Conservation (phyloP, 2,329 filamentous ascomycete species). For the Fusarium verrucosum region DNA sequence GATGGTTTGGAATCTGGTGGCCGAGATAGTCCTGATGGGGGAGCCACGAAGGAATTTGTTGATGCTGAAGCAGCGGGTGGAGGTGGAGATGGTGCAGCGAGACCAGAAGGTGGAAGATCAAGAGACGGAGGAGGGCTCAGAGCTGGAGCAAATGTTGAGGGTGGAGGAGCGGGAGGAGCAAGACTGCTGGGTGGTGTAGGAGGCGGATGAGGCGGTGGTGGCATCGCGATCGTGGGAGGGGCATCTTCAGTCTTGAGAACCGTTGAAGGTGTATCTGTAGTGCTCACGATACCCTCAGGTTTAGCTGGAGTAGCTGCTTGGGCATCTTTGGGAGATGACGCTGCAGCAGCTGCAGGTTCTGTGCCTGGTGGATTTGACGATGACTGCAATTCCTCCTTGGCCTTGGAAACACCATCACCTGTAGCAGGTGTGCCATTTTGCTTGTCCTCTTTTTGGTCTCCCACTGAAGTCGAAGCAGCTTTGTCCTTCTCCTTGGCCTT, state of each 20-base stretch:
- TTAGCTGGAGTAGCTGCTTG: conserved; percentile 3
- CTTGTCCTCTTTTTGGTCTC: conserved; percentile 21
- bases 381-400: conserved; percentile 18
- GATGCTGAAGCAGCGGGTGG: conserved; percentile 8
- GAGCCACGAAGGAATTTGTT: conserved; percentile 24
- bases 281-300: conserved; percentile 3
- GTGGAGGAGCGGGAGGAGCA: conserved; percentile 29
- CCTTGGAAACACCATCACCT: not conserved
- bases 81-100: conserved; percentile 36
- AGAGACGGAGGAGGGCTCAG: conserved; percentile 24
- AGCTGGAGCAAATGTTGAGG: conserved; percentile 19
- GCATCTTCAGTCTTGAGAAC: conserved; percentile 22
- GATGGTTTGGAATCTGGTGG: conserved; percentile 43
- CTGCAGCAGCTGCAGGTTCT: not conserved
- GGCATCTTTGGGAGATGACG: not conserved
- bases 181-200: conserved; percentile 32
- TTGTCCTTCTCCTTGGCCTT: conserved; percentile 41
- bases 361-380: conserved; percentile 6
- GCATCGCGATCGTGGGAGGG: conserved; percentile 30
- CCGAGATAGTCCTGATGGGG: conserved; percentile 39
- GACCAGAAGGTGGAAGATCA: conserved; percentile 28
- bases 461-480: not conserved
- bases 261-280: conserved; percentile 1
- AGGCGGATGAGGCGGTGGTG: conserved; percentile 36
- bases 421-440: not conserved